These are phyloP conservation scores for Exutisphaerella laricina DNA, from an alignment of 2,329 filamentous ascomycete genomes.

Conservation along the genomic window DNA sequence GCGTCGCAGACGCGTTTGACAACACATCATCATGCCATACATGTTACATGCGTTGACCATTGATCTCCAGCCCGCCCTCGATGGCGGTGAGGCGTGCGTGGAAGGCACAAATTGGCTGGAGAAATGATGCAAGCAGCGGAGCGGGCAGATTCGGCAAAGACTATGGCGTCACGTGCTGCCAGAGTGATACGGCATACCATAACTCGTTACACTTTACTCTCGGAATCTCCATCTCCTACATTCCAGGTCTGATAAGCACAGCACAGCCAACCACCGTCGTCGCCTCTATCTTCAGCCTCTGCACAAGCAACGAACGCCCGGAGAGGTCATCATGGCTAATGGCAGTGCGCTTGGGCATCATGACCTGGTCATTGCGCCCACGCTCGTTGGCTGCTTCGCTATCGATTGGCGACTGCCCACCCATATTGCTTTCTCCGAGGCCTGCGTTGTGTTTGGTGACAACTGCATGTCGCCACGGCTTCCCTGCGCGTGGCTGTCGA, in stretches of 20 bases:
- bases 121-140: too few relatives aligned
- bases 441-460: not conserved
- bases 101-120: too few relatives aligned
- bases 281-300: not conserved
- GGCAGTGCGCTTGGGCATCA: not conserved
- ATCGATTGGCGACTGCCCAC: not conserved
- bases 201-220: not conserved
- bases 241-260: constrained; percentile 1
- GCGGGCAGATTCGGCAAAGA: too few relatives aligned
- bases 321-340: not conserved
- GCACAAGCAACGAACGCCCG: not conserved
- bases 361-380: not conserved
- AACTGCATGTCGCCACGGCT: not conserved
- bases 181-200: not conserved
- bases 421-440: constrained; percentile 5
- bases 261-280: not conserved
- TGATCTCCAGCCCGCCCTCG: too few relatives aligned
- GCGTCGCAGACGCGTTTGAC: too few relatives aligned
- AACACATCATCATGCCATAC: too few relatives aligned
- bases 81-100: too few relatives aligned
- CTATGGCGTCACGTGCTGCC: too few relatives aligned
- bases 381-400: not conserved
- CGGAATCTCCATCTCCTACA: not conserved
- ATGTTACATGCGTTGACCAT: too few relatives aligned
- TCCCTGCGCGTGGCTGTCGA: too few relatives aligned